Evolutionary conservation across 768 basidiomycete species (phyloP), one percentile per base, ranked within the genome.

Genomic region (Royoungia palumana): DNA sequence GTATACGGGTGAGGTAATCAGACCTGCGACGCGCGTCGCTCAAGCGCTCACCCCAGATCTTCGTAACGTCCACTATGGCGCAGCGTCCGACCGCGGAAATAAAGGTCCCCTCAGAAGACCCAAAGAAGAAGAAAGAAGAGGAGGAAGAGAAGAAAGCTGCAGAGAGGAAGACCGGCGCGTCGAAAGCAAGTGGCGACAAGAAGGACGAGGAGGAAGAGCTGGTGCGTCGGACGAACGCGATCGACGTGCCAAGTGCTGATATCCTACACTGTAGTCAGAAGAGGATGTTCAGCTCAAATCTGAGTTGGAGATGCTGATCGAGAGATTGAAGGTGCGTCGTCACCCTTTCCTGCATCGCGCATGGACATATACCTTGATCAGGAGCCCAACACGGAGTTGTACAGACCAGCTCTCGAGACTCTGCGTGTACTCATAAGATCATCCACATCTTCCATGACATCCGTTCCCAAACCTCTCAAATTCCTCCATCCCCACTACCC

Each of bases 371-470:
- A 35, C 30, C 62, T 39, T 52, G 46, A 56, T 52, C 24, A 98
- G 95, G 95, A 99, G 83, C 64, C 88, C 50, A 83, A 96, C 62
- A 86, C 83, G 1, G 76, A 80, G 27, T 77, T 98, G 27, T 92
- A 97, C 67, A 77, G 84, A 16, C 87, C 94, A 20, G 93, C 95
- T 22, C 77, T 99, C 13, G 95, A 99, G 72, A 92, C 92, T 4
- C 78, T 99, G 10, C 82, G 95, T 41, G 93, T 89, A 7, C 76
- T 98, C 36, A 98, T 98, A 62, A 79, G 92, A 62, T 97, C 95
- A 6, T 94, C 94, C 11, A 99, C 96, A 4, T 94, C 91, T 14
- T 96, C 94, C 6, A 98, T 99, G 95, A 99, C 96, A 11, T 94
- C 93, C 20, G 95, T 99, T 10, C 96, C 96, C 1, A 98, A 99